phyloP scores from a whole-genome alignment of 495 filamentous ascomycete genomes.

The Aspergillus haitiensis region DNA sequence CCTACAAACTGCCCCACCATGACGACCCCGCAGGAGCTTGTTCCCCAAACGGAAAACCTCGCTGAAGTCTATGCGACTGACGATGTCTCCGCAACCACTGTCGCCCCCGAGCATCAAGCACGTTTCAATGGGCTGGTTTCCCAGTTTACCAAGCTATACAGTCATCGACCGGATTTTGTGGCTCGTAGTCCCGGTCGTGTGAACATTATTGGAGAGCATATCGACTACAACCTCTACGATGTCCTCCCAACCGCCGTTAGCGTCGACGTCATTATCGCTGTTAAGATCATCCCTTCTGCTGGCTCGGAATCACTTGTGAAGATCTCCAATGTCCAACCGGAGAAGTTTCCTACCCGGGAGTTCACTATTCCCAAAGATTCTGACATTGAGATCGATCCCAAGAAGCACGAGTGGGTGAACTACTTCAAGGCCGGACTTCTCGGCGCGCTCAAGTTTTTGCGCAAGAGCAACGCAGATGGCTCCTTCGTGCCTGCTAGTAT shows the following conservation, averaged over 20 bases:
- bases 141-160: slow-evolving; percentile 73
- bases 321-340: slow-evolving; percentile 74
- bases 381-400: slow-evolving; percentile 78
- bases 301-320: slow-evolving; percentile 51
- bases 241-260: slow-evolving; percentile 94
- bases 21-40: slow-evolving; percentile 47
- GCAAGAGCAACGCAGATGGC: slow-evolving; percentile 56
- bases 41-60: slow-evolving; percentile 51
- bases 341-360: slow-evolving; percentile 73
- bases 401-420: slow-evolving; percentile 90
- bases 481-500: slow-evolving; percentile 70
- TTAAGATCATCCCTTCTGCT: slow-evolving; percentile 56
- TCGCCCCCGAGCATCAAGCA: slow-evolving; percentile 40
- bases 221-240: slow-evolving; percentile 96
- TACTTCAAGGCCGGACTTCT: slow-evolving; percentile 93
- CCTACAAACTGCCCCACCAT: slow-evolving; percentile 42
- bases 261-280: slow-evolving; percentile 85
- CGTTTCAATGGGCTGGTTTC: slow-evolving; percentile 73
- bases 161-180: slow-evolving; percentile 72
- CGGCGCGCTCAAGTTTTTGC: slow-evolving; percentile 77
- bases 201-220: slow-evolving; percentile 99
- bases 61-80: slow-evolving; percentile 52
- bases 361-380: slow-evolving; percentile 68
- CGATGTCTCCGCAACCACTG: slow-evolving; percentile 39
- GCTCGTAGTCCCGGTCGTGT: slow-evolving; percentile 89